These are phyloP conservation scores for Melampsora occidentalis DNA, from an alignment of 1,284 basidiomycete genomes.

Conservation along the genomic window DNA sequence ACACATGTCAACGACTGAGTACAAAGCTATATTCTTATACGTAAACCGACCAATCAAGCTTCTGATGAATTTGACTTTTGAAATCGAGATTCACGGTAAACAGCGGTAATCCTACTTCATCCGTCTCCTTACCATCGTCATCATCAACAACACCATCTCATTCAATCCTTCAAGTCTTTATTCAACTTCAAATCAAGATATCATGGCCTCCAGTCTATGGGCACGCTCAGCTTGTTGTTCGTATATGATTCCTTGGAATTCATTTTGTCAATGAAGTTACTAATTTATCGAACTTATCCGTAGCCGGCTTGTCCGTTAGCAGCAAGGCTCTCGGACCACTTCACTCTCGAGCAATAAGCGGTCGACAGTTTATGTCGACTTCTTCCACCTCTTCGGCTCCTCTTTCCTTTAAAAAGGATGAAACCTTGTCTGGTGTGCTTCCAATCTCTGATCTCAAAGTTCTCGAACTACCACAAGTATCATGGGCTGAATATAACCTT, in stretches of 20 bases:
- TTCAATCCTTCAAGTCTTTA: neutral
- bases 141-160: neutral
- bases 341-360: neutral
- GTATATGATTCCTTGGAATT: neutral
- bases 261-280: neutral
- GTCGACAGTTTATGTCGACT: neutral
- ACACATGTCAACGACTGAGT: neutral
- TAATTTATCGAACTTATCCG: neutral
- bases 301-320: neutral
- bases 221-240: constrained; percentile 2
- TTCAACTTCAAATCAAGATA: neutral
- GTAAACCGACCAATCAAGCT: neutral
- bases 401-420: neutral
- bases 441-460: too few species aligned
- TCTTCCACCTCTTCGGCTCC: neutral
- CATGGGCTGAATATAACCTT: too few species aligned
- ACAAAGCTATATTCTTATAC: neutral
- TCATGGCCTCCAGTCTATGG: neutral
- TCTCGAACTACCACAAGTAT: too few species aligned
- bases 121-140: neutral
- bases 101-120: neutral
- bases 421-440: constrained; percentile 1
- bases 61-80: neutral
- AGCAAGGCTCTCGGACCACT: neutral
- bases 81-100: too few species aligned